phyloP scores from a whole-genome alignment of 1,284 basidiomycete genomes.

The Malassezia furfur region DNA sequence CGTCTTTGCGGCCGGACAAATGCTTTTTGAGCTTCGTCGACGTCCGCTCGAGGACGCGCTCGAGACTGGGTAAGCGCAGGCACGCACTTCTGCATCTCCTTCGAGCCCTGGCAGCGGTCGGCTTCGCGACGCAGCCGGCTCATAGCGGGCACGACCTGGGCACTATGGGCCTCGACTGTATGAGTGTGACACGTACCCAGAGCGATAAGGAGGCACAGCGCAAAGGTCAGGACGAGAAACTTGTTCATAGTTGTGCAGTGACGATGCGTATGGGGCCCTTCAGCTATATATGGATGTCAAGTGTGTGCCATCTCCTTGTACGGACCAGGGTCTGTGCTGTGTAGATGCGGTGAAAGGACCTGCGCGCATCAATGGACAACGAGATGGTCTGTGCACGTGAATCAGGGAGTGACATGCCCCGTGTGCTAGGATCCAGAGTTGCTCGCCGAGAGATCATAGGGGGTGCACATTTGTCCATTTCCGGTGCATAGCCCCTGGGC shows the following conservation, averaged over 20 bases:
- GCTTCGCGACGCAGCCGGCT: not conserved
- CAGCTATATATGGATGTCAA: too few relatives aligned
- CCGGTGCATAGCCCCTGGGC: too few relatives aligned
- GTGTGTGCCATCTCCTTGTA: too few relatives aligned
- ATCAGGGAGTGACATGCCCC: too few relatives aligned
- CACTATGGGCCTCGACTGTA: not conserved
- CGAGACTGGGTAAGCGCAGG: not conserved
- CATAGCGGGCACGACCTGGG: not conserved
- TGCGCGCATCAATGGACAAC: not conserved
- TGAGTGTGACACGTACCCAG: not conserved
- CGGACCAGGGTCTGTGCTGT: too few relatives aligned
- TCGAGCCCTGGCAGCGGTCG: not conserved
- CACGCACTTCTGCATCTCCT: constrained; percentile 8
- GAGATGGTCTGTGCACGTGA: too few relatives aligned
- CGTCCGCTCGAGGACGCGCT: not conserved
- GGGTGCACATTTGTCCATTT: too few relatives aligned
- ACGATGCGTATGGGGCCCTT: too few relatives aligned
- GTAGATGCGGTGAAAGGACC: not conserved
- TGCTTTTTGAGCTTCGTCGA: not conserved
- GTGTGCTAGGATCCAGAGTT: too few relatives aligned
- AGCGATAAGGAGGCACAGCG: not conserved
- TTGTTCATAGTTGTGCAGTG: not conserved
- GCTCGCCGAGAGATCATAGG: too few relatives aligned
- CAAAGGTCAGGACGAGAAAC: not conserved
- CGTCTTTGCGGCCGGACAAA: not conserved